Base-by-base conservation (phyloP, 441 rosid species). In the Populus tomentosa region DNA sequence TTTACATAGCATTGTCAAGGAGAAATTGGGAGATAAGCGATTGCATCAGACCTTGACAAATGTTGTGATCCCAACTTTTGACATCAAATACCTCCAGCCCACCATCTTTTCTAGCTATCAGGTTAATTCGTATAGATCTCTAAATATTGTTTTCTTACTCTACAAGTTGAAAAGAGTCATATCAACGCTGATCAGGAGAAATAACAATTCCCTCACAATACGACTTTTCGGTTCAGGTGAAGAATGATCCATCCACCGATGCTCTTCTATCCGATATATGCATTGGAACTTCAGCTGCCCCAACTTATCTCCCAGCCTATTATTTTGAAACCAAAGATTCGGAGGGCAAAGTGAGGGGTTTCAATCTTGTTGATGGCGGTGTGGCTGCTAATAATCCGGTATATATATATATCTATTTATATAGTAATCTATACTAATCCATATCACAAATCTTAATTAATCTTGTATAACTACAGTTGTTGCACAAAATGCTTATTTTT, bases 341-440 rank as follows among this genome's bases (percentile, higher is more conserved):
- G 63, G 16, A 62, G 46, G 86, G 87, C 20, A 80, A 79, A 18
- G 26, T 20, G 63, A 75, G 80, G 35, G 84, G 72, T 66, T 90
- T 83, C 38, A 72, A 90, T 82, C 90, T 89, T 50, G 83, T 87
- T 10, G 93, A 89, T 21, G 91, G 93, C 9, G 89, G 90, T n/a
- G 85, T 89, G 13, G 84, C 86, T 0, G 90, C 90, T 61, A 89
- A 81, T 72, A 89, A 85, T 77, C 94, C 90, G 61, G 90, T 89
- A 86, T 18, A 9, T 18, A 9, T 1, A 30, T 30, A 1, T 50
- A 5, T 50, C 7, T 50, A 14, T 46, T 0, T 46, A 14, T 46
- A 14, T 14, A 14, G 6, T 46, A 46, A 46, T 46, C 20, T 50
- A 50, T 14, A 16, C 56, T 42, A 10, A 38, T 40, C 46, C 16